phyloP scores from a whole-genome alignment of 1,284 basidiomycete species.

The Sporisorium reilianum region DNA sequence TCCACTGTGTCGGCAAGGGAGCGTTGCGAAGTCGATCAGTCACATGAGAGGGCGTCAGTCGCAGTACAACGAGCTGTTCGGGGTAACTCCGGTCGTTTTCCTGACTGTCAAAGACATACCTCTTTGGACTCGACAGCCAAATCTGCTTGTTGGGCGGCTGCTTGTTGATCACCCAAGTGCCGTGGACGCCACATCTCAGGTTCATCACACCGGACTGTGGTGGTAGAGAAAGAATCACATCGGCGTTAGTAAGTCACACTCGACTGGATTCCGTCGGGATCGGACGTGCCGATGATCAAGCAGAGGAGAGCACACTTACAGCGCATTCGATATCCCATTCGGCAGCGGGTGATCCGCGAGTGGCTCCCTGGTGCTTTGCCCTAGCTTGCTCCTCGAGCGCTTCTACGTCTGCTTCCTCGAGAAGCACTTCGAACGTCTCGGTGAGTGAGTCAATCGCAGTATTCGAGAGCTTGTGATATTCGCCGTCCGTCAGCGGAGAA shows the following conservation, averaged over 20 bases:
- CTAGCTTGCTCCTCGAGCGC: slow-evolving; percentile 32
- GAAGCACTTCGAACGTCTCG: slow-evolving; percentile 80
- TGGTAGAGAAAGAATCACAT: not conserved
- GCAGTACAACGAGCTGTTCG: not conserved
- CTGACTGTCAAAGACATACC: slow-evolving; percentile 37
- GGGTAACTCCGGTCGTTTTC: not conserved
- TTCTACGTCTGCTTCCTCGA: slow-evolving; percentile 75
- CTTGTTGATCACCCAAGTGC: slow-evolving; percentile 99
- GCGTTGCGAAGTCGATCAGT: not conserved
- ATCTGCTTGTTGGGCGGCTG: slow-evolving; percentile 99
- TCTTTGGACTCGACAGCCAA: slow-evolving; percentile 88
- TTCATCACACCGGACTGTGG: slow-evolving; percentile 88
- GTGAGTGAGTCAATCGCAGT: slow-evolving; percentile 83
- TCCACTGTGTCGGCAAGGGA: slow-evolving; percentile 44
- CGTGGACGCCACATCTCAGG: slow-evolving; percentile 81
- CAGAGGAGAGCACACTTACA: slow-evolving; percentile 73
- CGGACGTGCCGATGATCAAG: slow-evolving; percentile 7
- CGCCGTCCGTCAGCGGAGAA: slow-evolving; percentile 73
- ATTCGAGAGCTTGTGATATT: slow-evolving; percentile 84
- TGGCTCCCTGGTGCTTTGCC: slow-evolving; percentile 19
- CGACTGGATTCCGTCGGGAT: not conserved
- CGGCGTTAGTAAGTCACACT: not conserved
- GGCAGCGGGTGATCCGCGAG: slow-evolving; percentile 68
- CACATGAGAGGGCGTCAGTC: not conserved
- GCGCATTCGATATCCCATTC: slow-evolving; percentile 92